Evolutionary conservation across 345 rosid genomes (phyloP).

Genomic region (Cochlearia excelsa): DNA sequence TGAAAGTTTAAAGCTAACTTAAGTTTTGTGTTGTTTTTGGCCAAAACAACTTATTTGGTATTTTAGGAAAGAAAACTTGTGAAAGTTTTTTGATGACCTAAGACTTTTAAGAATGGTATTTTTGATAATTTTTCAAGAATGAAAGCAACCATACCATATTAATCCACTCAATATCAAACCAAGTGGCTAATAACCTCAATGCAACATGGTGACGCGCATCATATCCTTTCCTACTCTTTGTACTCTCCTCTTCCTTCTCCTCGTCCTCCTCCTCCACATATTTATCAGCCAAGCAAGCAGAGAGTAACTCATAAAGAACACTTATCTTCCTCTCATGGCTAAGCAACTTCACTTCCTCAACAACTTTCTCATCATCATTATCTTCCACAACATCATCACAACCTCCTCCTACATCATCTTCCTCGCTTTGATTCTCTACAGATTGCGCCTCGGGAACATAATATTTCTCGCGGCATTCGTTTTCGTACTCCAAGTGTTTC

Average conservation of each 20-base stretch:
- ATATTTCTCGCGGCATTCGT: slow-evolving; percentile 67
- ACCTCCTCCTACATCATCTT: neutral
- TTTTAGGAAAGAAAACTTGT: too few species aligned
- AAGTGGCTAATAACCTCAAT: slow-evolving; percentile 70
- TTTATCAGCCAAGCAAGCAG: slow-evolving; percentile 83
- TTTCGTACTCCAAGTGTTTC: slow-evolving; percentile 66
- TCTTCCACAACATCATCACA: slow-evolving; percentile 31
- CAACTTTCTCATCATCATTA: slow-evolving; percentile 34
- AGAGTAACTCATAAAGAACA: slow-evolving; percentile 81
- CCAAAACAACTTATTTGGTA: too few species aligned
- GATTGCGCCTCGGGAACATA: slow-evolving; percentile 43
- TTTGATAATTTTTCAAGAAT: too few species aligned
- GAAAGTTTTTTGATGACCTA: too few species aligned
- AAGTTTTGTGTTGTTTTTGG: too few species aligned
- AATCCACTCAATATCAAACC: slow-evolving; percentile 81
- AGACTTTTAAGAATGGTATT: too few species aligned
- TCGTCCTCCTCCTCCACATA: slow-evolving; percentile 44
- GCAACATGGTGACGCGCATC: slow-evolving; percentile 95
- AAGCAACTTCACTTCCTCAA: slow-evolving; percentile 63
- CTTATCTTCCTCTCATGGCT: slow-evolving; percentile 70
- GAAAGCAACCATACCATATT: slow-evolving; percentile 58
- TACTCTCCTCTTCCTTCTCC: slow-evolving; percentile 40
- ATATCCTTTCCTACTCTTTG: slow-evolving; percentile 69
- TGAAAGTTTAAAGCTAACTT: too few species aligned
- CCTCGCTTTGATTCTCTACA: slow-evolving; percentile 5